Evolutionary conservation across 169 alveolate genomes (phyloP).

Genomic region (Plasmodium knowlesi): DNA sequence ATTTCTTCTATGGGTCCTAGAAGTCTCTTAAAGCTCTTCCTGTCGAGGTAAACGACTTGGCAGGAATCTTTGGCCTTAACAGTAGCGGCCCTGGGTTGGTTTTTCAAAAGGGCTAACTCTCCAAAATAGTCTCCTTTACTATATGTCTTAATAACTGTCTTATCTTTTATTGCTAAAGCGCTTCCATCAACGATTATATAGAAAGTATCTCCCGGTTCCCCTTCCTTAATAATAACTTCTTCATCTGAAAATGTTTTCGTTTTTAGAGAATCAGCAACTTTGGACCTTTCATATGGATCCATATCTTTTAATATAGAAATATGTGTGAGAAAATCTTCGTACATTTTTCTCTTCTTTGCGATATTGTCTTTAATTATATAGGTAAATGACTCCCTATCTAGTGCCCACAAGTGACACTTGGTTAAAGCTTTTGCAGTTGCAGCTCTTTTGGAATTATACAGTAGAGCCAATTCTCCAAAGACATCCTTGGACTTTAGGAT

Average conservation of each 20-base stretch:
- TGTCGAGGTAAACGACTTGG: conserved; percentile 91
- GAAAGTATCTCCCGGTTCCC: conserved; percentile 95
- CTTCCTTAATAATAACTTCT: conserved; percentile 94
- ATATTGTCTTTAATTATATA: conserved; percentile 96
- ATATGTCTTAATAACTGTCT: conserved; percentile 90
- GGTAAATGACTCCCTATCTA: conserved; percentile 95
- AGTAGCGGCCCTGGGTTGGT: conserved; percentile 96
- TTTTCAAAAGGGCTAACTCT: conserved; percentile 95
- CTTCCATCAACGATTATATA: conserved; percentile 93
- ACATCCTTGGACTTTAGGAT: conserved; percentile 92
- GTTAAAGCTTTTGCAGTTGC: conserved; percentile 94
- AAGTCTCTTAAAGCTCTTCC: conserved; percentile 94
- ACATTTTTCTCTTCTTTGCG: conserved; percentile 92
- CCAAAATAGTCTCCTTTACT: conserved; percentile 96
- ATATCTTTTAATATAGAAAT: conserved; percentile 91
- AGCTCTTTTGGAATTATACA: conserved; percentile 97
- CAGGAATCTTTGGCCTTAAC: conserved; percentile 89
- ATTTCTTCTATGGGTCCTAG: conserved; percentile 96
- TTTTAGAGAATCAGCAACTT: conserved; percentile 94
- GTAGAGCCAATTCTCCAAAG: conserved; percentile 97
- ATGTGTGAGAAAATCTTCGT: conserved; percentile 90
- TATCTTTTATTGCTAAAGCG: conserved; percentile 94
- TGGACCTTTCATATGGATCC: conserved; percentile 94
- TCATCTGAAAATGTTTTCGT: conserved; percentile 86
- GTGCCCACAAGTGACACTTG: conserved; percentile 91